These are phyloP conservation scores for Lentinula boryana DNA, from an alignment of 768 basidiomycete genomes.

Conservation along the genomic window DNA sequence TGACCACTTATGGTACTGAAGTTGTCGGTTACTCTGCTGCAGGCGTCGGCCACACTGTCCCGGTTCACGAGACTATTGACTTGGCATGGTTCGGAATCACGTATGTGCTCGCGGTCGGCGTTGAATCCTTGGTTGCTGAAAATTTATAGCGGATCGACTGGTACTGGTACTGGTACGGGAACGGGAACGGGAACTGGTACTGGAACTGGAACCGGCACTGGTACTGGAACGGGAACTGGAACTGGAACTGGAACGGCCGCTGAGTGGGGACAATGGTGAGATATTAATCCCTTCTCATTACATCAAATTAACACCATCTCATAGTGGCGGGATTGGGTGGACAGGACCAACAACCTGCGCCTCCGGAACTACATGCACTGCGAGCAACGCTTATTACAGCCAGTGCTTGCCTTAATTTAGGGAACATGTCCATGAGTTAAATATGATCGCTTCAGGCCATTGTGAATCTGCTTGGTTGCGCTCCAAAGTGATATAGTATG, in stretches of 20 bases:
- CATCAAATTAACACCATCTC: background rate
- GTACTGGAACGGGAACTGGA: background rate
- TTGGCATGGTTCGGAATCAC: constrained; percentile 42
- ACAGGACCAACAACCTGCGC: constrained; percentile 1
- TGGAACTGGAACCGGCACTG: background rate
- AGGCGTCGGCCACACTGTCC: constrained; percentile 48
- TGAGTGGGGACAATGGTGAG: background rate
- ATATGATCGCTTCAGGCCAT: too few species aligned
- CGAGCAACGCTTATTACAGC: background rate
- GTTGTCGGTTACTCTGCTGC: constrained; percentile 34
- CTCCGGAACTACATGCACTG: background rate
- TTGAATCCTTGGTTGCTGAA: background rate
- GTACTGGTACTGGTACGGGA: background rate
- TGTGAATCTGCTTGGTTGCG: too few species aligned
- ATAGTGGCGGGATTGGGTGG: constrained; percentile 3
- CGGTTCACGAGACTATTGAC: constrained; percentile 39
- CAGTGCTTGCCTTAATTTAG: background rate
- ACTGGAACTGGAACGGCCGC: background rate
- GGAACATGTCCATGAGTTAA: background rate
- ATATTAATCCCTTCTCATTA: background rate
- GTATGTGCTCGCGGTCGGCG: background rate
- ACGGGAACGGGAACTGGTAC: background rate
- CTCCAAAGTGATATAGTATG: too few species aligned
- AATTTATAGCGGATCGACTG: background rate
- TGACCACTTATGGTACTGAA: constrained; percentile 36